Evolutionary conservation across 1,284 basidiomycete species (phyloP).

Genomic region (Fistulina hepatica): DNA sequence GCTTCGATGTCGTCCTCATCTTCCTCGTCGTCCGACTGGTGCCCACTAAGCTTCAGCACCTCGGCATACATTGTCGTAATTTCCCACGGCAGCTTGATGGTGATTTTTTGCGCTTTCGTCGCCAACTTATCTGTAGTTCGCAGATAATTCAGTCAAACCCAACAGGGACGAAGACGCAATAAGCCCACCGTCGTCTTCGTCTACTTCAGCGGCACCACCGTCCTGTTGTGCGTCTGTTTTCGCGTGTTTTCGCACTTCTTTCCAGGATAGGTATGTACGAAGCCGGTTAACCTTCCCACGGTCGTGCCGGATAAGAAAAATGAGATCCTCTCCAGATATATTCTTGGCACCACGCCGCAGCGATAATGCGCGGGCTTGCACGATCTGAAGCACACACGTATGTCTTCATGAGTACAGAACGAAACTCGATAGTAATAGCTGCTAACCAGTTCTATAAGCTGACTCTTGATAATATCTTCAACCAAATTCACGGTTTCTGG

Average conservation of each 20-base stretch:
- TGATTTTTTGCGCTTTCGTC: conserved; percentile 84
- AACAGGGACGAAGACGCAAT: conserved; percentile 12
- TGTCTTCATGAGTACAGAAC: neutral
- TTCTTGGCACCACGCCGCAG: conserved; percentile 76
- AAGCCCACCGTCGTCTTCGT: conserved; percentile 75
- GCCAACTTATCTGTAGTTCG: conserved; percentile 59
- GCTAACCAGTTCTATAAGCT: conserved; percentile 84
- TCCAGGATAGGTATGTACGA: conserved; percentile 94
- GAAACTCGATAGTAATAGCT: neutral
- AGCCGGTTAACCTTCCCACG: conserved; percentile 90
- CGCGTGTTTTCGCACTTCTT: conserved; percentile 92
- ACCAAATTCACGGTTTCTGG: conserved; percentile 84
- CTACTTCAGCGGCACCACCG: conserved; percentile 71
- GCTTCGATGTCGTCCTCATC: conserved; percentile 96
- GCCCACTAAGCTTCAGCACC: conserved; percentile 57
- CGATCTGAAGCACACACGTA: conserved; percentile 54
- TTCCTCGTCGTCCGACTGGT: conserved; percentile 85
- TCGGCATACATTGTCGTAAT: conserved; percentile 86
- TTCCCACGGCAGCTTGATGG: conserved; percentile 96
- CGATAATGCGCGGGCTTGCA: conserved; percentile 81
- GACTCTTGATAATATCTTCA: conserved; percentile 91
- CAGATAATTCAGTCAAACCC: conserved; percentile 2
- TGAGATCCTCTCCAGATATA: conserved; percentile 87
- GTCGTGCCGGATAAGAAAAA: conserved; percentile 94
- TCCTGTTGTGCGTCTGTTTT: conserved; percentile 75